Evolutionary conservation across 345 rosid species (phyloP).

Genomic region (Gossypium ekmanianum): DNA sequence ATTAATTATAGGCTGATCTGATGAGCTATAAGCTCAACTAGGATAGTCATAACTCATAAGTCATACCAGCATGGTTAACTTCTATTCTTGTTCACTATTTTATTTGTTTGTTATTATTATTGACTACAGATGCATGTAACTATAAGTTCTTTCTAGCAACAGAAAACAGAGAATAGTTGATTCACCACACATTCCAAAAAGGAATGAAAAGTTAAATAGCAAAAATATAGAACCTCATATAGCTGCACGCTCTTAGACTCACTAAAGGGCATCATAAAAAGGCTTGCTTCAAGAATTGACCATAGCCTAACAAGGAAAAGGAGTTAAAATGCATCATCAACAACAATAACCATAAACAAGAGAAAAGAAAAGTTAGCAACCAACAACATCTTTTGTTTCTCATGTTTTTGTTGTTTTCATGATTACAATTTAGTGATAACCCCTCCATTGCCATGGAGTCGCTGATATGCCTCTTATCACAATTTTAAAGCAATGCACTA

Average conservation of each 20-base stretch:
- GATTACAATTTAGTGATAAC: not conserved
- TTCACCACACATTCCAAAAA: not conserved
- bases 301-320: slow-evolving; percentile 53
- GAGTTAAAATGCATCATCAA: not conserved
- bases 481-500: not conserved
- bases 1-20: too few species aligned
- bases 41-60: too few species aligned
- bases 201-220: not conserved
- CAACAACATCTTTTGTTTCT: too few species aligned
- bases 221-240: slow-evolving; percentile 60
- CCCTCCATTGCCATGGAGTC: not conserved
- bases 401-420: not conserved
- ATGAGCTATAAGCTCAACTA: too few species aligned
- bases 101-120: too few species aligned
- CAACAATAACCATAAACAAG: too few species aligned
- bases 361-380: too few species aligned
- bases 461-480: not conserved
- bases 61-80: too few species aligned
- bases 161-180: not conserved
- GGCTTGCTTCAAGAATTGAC: slow-evolving; percentile 78
- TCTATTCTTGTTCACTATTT: too few species aligned
- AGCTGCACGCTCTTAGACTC: slow-evolving; percentile 56
- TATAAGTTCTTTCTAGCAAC: too few species aligned
- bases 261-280: slow-evolving; percentile 49
- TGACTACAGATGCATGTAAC: too few species aligned